Base-by-base conservation (phyloP, 148 eudicot species). In the Vaccinium vitisidaea region DNA sequence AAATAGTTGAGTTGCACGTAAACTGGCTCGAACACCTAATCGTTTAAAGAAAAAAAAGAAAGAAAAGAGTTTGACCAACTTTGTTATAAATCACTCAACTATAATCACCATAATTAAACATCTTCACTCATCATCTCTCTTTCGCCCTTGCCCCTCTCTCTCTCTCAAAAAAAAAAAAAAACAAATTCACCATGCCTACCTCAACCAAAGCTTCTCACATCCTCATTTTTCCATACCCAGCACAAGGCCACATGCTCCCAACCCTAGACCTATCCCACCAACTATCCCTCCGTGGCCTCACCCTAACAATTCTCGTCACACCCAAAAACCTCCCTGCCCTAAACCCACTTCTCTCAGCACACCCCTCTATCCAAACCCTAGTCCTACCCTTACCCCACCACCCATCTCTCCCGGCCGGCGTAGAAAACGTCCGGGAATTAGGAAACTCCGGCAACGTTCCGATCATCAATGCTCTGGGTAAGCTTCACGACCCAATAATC, bases 231-330 rank as follows among this genome's bases (percentile, higher is more conserved):
- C 98, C 98, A 48, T 93, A 79, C 86, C 95, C 98, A 48, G 95
- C 95, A 0, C 98, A 93, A 90, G 95, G 98, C 61, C 95, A 94
- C 88, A 90, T 92, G 90, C 89, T 93, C 0, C 81, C 93, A 1
- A 86, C 91, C 61, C 90, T 93, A 10, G 95, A 94, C 85, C 82
- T 93, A 2, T 86, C 93, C 39, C 91, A 89, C 85, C 91, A 89
- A 81, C 84, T 94, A 81, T 83, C 90, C 27, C 87, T 87, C 69
- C 85, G 75, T 48, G 91, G 93, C 7, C 76, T 92, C 15, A 85
- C 82, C 81, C 76, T 90, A 7, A 93, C 94, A 87, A 80, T 91
- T 48, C 36, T 94, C 67, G 90, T 92, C 88, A 92, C 95, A 27
- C 92, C 91, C 48, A 89, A 90, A 73, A 94, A 94, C 88, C 92